These are phyloP conservation scores for Globisporangium cederbergense DNA, from an alignment of 352 stramenopile species.

Conservation along the genomic window DNA sequence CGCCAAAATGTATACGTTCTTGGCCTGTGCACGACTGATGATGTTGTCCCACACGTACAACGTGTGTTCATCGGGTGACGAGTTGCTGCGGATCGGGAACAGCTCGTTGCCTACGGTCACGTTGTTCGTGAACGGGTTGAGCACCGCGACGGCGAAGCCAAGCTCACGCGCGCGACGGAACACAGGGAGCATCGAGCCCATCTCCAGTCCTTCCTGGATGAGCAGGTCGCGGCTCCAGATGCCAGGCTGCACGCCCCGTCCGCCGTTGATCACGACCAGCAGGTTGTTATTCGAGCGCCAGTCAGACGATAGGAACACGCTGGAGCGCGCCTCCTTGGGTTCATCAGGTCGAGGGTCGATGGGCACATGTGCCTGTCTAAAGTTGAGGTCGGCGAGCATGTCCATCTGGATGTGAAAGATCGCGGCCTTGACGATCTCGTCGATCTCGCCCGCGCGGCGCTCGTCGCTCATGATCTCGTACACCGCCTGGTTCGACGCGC, in stretches of 20 bases:
- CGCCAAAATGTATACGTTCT: conserved; percentile 62
- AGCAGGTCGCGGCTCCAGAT: conserved; percentile 80
- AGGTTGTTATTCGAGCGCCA: conserved; percentile 59
- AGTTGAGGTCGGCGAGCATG: conserved; percentile 72
- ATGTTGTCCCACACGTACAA: conserved; percentile 79
- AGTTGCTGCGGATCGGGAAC: conserved; percentile 54
- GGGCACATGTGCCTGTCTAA: conserved; percentile 68
- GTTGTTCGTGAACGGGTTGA: conserved; percentile 76
- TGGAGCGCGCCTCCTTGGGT: conserved; percentile 63
- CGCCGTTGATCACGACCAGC: conserved; percentile 69
- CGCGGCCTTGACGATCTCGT: conserved; percentile 77
- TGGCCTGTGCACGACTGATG: conserved; percentile 50
- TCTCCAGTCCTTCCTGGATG: conserved; percentile 70
- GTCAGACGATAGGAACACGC: conserved; percentile 68
- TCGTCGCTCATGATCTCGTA: conserved; percentile 79
- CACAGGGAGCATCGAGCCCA: conserved; percentile 75
- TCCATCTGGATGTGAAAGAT: conserved; percentile 87
- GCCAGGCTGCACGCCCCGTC: conserved; percentile 57
- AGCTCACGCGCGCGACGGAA: conserved; percentile 42
- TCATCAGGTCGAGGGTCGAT: conserved; percentile 55
- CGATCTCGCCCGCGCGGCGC: conserved; percentile 54
- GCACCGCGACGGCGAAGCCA: conserved; percentile 53
- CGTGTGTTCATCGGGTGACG: conserved; percentile 63
- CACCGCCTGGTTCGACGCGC: conserved; percentile 67
- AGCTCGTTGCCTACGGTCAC: conserved; percentile 55